These are phyloP conservation scores for Vigna nakashimae DNA, from an alignment of 306 rosid species.

Conservation along the genomic window DNA sequence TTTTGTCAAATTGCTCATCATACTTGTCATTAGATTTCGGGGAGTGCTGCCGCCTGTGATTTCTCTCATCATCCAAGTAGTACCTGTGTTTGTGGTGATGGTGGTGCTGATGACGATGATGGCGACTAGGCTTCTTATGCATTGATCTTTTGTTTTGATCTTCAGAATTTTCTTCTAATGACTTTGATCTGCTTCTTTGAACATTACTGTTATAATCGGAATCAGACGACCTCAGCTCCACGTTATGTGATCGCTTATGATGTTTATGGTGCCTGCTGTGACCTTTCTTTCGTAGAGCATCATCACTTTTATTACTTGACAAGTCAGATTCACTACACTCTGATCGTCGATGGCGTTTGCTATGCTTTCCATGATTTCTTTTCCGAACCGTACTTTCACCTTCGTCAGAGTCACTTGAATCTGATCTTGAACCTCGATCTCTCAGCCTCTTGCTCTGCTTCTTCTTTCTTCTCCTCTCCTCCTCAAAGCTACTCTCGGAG, in stretches of 20 bases:
- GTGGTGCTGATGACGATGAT: conserved; percentile 50
- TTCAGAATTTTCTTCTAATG: conserved; percentile 62
- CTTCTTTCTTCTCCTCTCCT: conserved; percentile 74
- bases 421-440: conserved; percentile 56
- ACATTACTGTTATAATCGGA: conserved; percentile 44
- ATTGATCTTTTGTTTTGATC: conserved; percentile 46
- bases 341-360: conserved; percentile 54
- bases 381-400: conserved; percentile 42
- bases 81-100: conserved; percentile 43
- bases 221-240: conserved; percentile 60
- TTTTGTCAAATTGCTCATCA: conserved; percentile 29
- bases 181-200: conserved; percentile 60
- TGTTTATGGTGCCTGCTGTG: conserved; percentile 56
- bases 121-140: conserved; percentile 52
- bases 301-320: conserved; percentile 52
- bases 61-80: conserved; percentile 49
- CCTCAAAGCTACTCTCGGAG: conserved; percentile 56
- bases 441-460: conserved; percentile 55
- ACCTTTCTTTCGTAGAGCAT: conserved; percentile 47
- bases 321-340: conserved; percentile 54
- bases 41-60: conserved; percentile 34
- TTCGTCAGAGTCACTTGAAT: conserved; percentile 57
- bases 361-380: conserved; percentile 61
- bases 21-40: conserved; percentile 44
- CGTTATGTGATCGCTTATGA: conserved; percentile 54